These are phyloP conservation scores for Ganoderma boninense DNA, from an alignment of 1,284 basidiomycete species.

Conservation along the genomic window DNA sequence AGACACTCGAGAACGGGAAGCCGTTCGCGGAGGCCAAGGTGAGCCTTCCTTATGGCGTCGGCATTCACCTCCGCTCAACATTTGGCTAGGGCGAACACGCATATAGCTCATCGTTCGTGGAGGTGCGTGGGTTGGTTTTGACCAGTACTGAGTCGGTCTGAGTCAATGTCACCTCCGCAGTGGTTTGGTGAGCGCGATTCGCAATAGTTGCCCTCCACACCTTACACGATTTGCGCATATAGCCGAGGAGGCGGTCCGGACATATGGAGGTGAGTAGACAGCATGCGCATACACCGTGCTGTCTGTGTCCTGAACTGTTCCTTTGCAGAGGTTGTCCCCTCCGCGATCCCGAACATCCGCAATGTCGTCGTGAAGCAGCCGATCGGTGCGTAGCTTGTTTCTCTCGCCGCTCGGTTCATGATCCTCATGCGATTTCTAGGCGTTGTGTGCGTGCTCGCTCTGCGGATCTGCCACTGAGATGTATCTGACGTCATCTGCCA, in stretches of 20 bases:
- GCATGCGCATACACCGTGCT: not conserved
- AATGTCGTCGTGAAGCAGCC: conserved; percentile 97
- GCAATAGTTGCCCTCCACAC: not conserved
- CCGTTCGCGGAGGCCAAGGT: conserved; percentile 84
- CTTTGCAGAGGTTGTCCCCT: conserved; percentile 84
- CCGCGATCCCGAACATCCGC: conserved; percentile 73
- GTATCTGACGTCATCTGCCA: conserved; percentile 38
- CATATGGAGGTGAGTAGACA: conserved; percentile 71
- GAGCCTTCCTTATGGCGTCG: conserved; percentile 11
- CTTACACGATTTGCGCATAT: conserved; percentile 29
- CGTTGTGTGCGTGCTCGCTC: conserved; percentile 58
- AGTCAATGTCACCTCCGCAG: conserved; percentile 44
- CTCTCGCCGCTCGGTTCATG: conserved; percentile 6
- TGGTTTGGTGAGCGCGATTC: conserved; percentile 73
- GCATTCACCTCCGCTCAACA: not conserved
- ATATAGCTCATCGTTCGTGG: conserved; percentile 87
- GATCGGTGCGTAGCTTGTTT: conserved; percentile 63
- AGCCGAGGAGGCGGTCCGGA: conserved; percentile 91
- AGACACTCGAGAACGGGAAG: conserved; percentile 96
- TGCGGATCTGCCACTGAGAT: not conserved
- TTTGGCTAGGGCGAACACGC: conserved; percentile 72
- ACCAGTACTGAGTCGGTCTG: not conserved
- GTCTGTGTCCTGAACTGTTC: not conserved
- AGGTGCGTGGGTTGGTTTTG: conserved; percentile 58
- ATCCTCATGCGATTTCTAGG: conserved; percentile 43